Conservation (phyloP, 2,329 filamentous ascomycete genomes). For the Phialemoniopsis sp. region DNA sequence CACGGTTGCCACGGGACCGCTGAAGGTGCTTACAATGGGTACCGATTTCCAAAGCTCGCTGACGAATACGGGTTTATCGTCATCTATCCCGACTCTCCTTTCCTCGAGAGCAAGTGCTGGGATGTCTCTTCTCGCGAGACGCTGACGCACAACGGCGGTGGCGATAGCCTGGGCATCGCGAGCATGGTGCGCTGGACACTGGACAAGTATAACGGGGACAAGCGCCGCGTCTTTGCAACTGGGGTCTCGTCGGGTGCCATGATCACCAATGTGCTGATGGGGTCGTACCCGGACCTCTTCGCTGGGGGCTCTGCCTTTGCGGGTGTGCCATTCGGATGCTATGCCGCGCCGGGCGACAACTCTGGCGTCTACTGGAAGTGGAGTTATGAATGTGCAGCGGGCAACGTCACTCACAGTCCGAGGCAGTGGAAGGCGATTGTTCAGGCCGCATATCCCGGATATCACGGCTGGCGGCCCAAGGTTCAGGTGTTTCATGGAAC, state of each 20-base stretch:
- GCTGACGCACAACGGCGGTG: constrained; percentile 43
- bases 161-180: constrained; percentile 44
- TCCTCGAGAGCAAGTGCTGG: constrained; percentile 45
- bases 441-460: constrained; percentile 40
- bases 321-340: constrained; percentile 43
- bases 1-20: constrained; percentile 56
- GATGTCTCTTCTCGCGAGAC: constrained; percentile 49
- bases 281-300: constrained; percentile 48
- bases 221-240: constrained; percentile 43
- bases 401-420: constrained; percentile 29
- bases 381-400: constrained; percentile 48
- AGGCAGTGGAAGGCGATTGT: constrained; percentile 29
- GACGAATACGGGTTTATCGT: constrained; percentile 49
- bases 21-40: constrained; percentile 39
- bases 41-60: constrained; percentile 49
- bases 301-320: constrained; percentile 42
- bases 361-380: constrained; percentile 31
- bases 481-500: constrained; percentile 57
- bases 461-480: constrained; percentile 45
- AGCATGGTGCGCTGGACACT: constrained; percentile 50
- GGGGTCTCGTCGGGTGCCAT: constrained; percentile 49
- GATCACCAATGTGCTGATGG: constrained; percentile 51
- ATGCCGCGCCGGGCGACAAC: constrained; percentile 25
- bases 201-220: constrained; percentile 37
- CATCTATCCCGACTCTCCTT: constrained; percentile 34